Conservation (phyloP, 202 grass and related monocot genomes). For the Setaria italica region DNA sequence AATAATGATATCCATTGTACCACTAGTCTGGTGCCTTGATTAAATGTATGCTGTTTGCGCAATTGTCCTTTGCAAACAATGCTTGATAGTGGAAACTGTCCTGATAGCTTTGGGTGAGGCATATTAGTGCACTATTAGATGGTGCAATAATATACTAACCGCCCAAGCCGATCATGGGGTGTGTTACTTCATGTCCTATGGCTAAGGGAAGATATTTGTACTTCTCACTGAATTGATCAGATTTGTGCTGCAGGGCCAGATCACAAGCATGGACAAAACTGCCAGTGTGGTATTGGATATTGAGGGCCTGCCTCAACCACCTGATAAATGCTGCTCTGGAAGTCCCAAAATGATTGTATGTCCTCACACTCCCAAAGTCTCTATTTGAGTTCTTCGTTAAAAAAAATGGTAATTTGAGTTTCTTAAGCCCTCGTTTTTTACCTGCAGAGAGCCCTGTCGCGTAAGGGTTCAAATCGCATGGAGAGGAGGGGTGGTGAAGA, state of each 20-base stretch:
- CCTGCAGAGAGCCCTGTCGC: constrained; percentile 81
- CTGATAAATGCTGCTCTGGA: constrained; percentile 85
- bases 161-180: constrained; percentile 2
- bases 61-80: constrained; percentile 34
- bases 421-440: constrained; percentile 9
- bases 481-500: constrained; percentile 75
- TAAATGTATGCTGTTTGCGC: constrained; percentile 29
- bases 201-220: constrained; percentile 30
- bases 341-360: constrained; percentile 83
- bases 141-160: constrained; percentile 25
- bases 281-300: constrained; percentile 80
- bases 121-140: constrained; percentile 47
- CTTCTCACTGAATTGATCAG: constrained; percentile 25
- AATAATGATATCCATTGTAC: constrained; percentile 34
- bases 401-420: not conserved
- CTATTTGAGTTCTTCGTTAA: not conserved
- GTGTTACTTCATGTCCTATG: constrained; percentile 30
- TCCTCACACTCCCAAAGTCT: not conserved
- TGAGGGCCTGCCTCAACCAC: constrained; percentile 69
- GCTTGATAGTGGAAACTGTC: constrained; percentile 39
- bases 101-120: constrained; percentile 41
- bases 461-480: constrained; percentile 78
- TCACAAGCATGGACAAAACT: constrained; percentile 71
- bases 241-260: constrained; percentile 50
- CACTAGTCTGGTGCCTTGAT: constrained; percentile 27